Base-by-base conservation (phyloP, 306 rosid species). In the Cucumis melo region DNA sequence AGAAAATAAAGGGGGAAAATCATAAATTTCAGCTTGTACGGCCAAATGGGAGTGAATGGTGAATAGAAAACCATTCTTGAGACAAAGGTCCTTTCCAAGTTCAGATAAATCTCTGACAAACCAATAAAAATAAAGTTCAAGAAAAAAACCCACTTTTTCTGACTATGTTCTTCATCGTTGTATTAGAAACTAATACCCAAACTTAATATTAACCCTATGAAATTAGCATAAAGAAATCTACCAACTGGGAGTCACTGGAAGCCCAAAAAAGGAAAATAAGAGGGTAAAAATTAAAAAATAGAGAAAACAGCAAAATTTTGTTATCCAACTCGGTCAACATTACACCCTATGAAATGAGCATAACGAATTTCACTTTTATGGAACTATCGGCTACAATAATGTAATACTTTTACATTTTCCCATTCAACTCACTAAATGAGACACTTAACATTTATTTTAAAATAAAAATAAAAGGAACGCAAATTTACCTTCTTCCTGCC, bases 401-500 rank as follows among this genome's bases (percentile, higher is more conserved):
- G 24, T 1, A 53, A 73, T 17, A 32, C 20, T 53, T 17, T 21
- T 10, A 9, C n/a, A 71, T 19, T 53, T 50, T 32, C 61, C 27
- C 27, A 27, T 50, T 50, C 76, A 29, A 72, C 75, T 14, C 5
- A 48, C 1, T 24, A 46, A 24, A 51, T n/a, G 8, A 36, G 21
- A 55, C 51, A 10, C 19, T 21, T 7, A 11, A 72, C 15, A 21
- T 66, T 20, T 41, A 76, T 21, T 34, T 50, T 32, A 44, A 59
- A 21, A 34, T 12, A 71, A 29, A 75, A 66, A 55, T 27, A 21
- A 79, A 58, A 42, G 58, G 7, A 68, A 24, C 51, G 8, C 20
- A 10, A 10, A 27, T 21, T 56, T 78, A 93, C 98, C 98, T 77
- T 91, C 77, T 93, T 89, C 11, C 82, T 85, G 57, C 98, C 98